Conservation (phyloP, 176 grass and related monocot species). For the Oryza glaberrima region DNA sequence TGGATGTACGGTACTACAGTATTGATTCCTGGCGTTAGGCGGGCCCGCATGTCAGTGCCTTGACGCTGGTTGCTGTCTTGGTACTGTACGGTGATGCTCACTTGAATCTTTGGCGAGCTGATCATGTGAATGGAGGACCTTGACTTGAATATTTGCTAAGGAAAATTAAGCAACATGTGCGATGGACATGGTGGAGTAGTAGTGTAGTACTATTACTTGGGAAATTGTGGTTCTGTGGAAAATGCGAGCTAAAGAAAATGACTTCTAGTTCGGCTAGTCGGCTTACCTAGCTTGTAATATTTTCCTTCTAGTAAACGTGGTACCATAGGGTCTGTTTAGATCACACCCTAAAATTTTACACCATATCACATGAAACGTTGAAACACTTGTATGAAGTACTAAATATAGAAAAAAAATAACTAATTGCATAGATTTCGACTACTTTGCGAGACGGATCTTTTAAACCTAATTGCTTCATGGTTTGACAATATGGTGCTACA, state of each 20-base stretch:
- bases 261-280: neutral
- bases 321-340: too few species aligned
- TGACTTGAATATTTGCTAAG: slow-evolving; percentile 38
- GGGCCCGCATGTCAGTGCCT: neutral
- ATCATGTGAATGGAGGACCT: slow-evolving; percentile 46
- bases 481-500: too few species aligned
- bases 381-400: too few species aligned
- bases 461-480: too few species aligned
- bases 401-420: too few species aligned
- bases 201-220: neutral
- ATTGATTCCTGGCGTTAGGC: neutral
- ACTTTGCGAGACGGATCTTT: too few species aligned
- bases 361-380: too few species aligned
- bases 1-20: neutral
- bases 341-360: too few species aligned
- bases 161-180: slow-evolving; percentile 28
- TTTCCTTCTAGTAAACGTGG: neutral
- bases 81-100: neutral
- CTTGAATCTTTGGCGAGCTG: neutral
- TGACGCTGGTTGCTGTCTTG: neutral
- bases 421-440: too few species aligned
- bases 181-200: neutral
- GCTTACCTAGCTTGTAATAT: neutral
- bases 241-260: neutral
- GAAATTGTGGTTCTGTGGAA: neutral